These are phyloP conservation scores for Poronia punctata DNA, from an alignment of 495 filamentous ascomycete genomes.

Conservation along the genomic window DNA sequence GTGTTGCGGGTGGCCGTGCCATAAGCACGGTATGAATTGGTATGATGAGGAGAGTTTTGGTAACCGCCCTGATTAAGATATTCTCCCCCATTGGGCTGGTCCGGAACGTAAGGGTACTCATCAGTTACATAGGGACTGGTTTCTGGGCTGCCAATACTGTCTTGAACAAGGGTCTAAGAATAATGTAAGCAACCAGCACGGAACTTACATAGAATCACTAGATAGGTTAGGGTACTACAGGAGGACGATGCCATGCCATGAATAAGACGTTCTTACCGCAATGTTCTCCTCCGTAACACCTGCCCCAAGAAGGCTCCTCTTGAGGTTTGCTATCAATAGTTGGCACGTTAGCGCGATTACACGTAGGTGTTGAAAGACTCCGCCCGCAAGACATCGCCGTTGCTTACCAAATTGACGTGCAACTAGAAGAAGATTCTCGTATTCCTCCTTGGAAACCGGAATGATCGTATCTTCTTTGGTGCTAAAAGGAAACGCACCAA, in stretches of 20 bases:
- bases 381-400: background rate
- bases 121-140: conserved; percentile 13
- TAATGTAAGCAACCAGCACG: conserved; percentile 1
- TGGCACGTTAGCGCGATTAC: conserved; percentile 1
- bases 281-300: conserved; percentile 57
- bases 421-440: conserved; percentile 23
- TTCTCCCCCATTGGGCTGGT: conserved; percentile 21
- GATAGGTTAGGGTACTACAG: background rate
- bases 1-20: background rate
- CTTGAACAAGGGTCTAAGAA: conserved; percentile 46
- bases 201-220: conserved; percentile 1
- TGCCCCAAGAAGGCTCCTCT: conserved; percentile 52
- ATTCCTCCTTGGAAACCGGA: conserved; percentile 25
- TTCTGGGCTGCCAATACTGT: conserved; percentile 23
- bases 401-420: conserved; percentile 31
- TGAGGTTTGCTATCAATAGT: conserved; percentile 48
- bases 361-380: background rate
- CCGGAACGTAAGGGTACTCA: conserved; percentile 9
- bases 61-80: conserved; percentile 11
- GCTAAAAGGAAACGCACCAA: background rate
- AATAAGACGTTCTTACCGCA: conserved; percentile 35
- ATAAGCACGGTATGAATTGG: background rate
- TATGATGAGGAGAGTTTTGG: background rate
- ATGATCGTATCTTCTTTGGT: conserved; percentile 3
- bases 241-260: background rate